Evolutionary conservation across 1,139 yeast genomes (phyloP).

Genomic region (Hansenula anomala): DNA sequence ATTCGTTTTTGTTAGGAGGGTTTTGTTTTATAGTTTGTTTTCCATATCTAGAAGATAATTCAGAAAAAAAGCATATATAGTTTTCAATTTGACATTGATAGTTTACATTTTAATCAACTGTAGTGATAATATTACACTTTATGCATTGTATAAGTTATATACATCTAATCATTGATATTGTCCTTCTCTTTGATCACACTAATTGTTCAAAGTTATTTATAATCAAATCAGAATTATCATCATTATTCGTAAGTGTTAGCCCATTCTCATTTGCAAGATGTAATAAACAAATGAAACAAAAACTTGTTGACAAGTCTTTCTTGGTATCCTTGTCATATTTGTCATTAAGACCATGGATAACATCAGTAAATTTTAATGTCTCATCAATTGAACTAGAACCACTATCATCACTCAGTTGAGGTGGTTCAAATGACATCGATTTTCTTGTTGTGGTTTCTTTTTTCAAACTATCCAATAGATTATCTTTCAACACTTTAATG

Average conservation of each 20-base stretch:
- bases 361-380: constrained; percentile 18
- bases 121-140: too few species aligned
- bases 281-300: constrained; percentile 78
- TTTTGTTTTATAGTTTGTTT: neutral
- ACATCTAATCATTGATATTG: too few species aligned
- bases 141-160: too few species aligned
- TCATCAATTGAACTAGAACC: constrained; percentile 5
- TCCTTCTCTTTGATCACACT: too few species aligned
- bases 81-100: neutral
- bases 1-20: neutral
- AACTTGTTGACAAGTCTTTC: constrained; percentile 78
- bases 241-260: constrained; percentile 52
- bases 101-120: too few species aligned
- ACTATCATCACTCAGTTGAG: neutral
- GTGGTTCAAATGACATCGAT: constrained; percentile 3
- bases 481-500: constrained; percentile 71
- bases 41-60: too few species aligned
- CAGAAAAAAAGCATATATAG: neutral
- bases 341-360: constrained; percentile 35
- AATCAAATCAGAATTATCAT: constrained; percentile 50
- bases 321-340: constrained; percentile 46
- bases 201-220: constrained; percentile 9
- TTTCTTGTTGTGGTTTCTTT: constrained; percentile 11
- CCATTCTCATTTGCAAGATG: constrained; percentile 93
- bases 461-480: constrained; percentile 66